Evolutionary conservation across 2,329 filamentous ascomycete genomes (phyloP).

Genomic region (Colletotrichum tamarilloi): DNA sequence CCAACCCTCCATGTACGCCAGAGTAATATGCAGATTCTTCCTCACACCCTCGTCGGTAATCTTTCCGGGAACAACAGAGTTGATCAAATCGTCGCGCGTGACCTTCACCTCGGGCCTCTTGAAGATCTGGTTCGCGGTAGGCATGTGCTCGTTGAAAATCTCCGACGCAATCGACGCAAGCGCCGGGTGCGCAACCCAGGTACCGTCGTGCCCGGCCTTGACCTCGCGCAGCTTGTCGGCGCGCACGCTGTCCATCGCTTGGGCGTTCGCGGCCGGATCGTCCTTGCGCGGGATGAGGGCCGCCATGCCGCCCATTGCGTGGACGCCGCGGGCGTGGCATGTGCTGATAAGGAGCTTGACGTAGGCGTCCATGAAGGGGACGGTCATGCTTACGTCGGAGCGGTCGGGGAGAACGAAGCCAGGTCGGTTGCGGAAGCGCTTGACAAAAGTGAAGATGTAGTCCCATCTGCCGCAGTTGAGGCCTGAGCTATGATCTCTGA

Average conservation of each 20-base stretch:
- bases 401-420: constrained; percentile 91
- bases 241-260: constrained; percentile 85
- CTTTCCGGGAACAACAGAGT: constrained; percentile 89
- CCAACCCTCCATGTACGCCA: constrained; percentile 95
- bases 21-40: constrained; percentile 90
- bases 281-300: constrained; percentile 95
- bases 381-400: constrained; percentile 87
- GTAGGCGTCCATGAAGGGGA: constrained; percentile 92
- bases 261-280: constrained; percentile 83
- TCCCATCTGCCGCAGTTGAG: constrained; percentile 95
- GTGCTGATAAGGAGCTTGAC: constrained; percentile 90
- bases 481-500: constrained; percentile 87
- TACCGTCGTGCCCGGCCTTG: constrained; percentile 86
- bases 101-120: constrained; percentile 82
- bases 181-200: constrained; percentile 91
- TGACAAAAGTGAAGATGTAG: constrained; percentile 96
- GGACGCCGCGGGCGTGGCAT: constrained; percentile 87
- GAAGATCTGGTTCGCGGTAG: constrained; percentile 90
- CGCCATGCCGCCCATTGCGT: constrained; percentile 94
- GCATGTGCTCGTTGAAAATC: constrained; percentile 94
- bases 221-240: constrained; percentile 91
- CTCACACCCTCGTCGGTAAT: constrained; percentile 89
- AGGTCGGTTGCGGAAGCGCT: constrained; percentile 90
- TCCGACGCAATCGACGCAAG: constrained; percentile 84
- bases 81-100: constrained; percentile 83